Conservation (phyloP, 805 yeast species). For the Dipodascus geniculatus region DNA sequence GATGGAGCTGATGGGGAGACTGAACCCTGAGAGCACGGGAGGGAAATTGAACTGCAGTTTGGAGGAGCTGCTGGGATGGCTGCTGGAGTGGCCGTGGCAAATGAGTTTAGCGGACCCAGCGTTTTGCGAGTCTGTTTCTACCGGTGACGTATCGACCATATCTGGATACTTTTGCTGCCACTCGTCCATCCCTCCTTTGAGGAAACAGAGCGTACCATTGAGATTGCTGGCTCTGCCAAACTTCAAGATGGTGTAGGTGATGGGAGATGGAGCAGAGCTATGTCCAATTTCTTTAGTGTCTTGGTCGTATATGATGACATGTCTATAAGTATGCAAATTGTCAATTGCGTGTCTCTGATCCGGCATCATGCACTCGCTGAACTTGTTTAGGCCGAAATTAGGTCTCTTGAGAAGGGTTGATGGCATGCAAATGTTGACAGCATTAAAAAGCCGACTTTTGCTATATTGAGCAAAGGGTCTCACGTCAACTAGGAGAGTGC, state of each 20-base stretch:
- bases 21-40: slow-evolving; percentile 20
- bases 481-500: slow-evolving; percentile 53
- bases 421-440: slow-evolving; percentile 76
- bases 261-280: slow-evolving; percentile 11
- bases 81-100: background rate
- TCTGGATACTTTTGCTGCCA: slow-evolving; percentile 4
- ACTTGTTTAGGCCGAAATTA: slow-evolving; percentile 44
- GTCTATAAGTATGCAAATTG: slow-evolving; percentile 12
- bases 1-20: slow-evolving; percentile 14
- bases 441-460: slow-evolving; percentile 40
- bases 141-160: slow-evolving; percentile 4
- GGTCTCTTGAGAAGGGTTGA: slow-evolving; percentile 75
- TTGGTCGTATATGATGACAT: slow-evolving; percentile 41
- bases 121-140: background rate
- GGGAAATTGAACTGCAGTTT: background rate
- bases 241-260: slow-evolving; percentile 19
- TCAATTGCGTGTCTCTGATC: slow-evolving; percentile 20
- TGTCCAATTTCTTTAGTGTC: slow-evolving; percentile 10
- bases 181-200: slow-evolving; percentile 19
- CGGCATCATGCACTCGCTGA: slow-evolving; percentile 27
- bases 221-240: slow-evolving; percentile 18
- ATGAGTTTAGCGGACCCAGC: background rate
- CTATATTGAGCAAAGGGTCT: slow-evolving; percentile 71
- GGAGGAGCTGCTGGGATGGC: background rate
- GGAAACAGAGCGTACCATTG: slow-evolving; percentile 14